These are phyloP conservation scores for Colletotrichum incanum DNA, from an alignment of 2,329 filamentous ascomycete species.

Conservation along the genomic window DNA sequence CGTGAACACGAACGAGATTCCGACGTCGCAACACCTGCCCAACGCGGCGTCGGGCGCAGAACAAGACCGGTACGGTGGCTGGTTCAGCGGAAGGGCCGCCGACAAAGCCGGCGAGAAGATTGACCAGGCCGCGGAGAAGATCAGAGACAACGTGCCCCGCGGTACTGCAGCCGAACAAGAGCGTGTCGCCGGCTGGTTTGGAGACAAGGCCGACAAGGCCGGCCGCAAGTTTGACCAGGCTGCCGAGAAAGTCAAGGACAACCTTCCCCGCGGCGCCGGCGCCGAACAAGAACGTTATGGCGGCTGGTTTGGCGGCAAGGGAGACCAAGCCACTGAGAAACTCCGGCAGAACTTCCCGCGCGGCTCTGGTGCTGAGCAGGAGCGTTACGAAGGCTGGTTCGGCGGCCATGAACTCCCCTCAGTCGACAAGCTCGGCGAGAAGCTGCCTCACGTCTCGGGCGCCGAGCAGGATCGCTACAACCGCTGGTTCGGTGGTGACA, in stretches of 20 bases:
- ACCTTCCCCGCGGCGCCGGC: conserved; percentile 11
- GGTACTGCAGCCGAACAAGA: conserved; percentile 43
- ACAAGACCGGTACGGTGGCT: conserved; percentile 44
- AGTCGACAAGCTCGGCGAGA: conserved; percentile 11
- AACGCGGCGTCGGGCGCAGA: conserved; percentile 39
- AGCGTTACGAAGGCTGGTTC: conserved; percentile 46
- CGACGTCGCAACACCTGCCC: conserved; percentile 32
- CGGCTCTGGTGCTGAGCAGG: conserved; percentile 46
- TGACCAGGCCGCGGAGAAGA: conserved; percentile 21
- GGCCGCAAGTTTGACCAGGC: conserved; percentile 1
- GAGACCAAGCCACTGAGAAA: conserved; percentile 7
- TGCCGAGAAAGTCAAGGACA: conserved; percentile 27
- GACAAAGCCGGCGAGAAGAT: conserved; percentile 7
- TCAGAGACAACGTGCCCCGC: conserved; percentile 30
- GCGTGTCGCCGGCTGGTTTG: conserved; percentile 43
- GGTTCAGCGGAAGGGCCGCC: conserved; percentile 33
- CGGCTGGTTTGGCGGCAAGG: conserved; percentile 36
- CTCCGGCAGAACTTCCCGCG: conserved; percentile 13
- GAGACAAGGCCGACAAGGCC: conserved; percentile 27
- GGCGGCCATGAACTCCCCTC: conserved; percentile 42
- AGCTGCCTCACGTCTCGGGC: conserved; percentile 36
- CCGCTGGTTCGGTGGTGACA: conserved; percentile 43
- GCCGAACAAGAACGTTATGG: conserved; percentile 27
- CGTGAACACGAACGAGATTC: conserved; percentile 37
- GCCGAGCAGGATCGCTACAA: conserved; percentile 45